Evolutionary conservation across 768 basidiomycete species (phyloP).

Genomic region (Tylopilus sp.): DNA sequence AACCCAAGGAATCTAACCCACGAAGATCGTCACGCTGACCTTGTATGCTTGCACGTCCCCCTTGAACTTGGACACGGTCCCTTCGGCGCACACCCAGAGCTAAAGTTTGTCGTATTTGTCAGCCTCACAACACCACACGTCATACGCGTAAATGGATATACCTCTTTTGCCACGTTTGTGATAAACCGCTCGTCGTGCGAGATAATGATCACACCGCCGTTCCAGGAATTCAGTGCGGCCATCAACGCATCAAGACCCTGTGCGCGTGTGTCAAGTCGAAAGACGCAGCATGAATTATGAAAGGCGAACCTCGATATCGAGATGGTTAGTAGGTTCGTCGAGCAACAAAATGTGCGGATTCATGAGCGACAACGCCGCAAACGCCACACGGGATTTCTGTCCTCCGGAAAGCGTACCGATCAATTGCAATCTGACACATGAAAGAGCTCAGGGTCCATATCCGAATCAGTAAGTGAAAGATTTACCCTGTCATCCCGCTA

Average conservation of each 20-base stretch:
- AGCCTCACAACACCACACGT: slow-evolving; percentile 1
- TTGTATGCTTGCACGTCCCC: slow-evolving; percentile 93
- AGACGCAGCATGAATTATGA: not conserved
- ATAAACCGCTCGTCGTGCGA: slow-evolving; percentile 97
- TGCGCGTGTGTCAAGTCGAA: not conserved
- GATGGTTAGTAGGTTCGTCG: slow-evolving; percentile 97
- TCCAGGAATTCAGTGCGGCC: slow-evolving; percentile 74
- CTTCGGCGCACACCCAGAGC: slow-evolving; percentile 93
- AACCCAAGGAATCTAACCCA: not conserved
- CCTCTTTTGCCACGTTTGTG: slow-evolving; percentile 83
- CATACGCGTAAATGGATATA: slow-evolving; percentile 20
- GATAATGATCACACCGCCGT: slow-evolving; percentile 89
- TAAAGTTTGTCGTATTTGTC: slow-evolving; percentile 28
- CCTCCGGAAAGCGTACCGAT: slow-evolving; percentile 94
- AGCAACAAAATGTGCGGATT: slow-evolving; percentile 89
- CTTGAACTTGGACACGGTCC: slow-evolving; percentile 75
- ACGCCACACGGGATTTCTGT: slow-evolving; percentile 94
- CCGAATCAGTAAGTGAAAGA: slow-evolving; percentile 1
- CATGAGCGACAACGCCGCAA: slow-evolving; percentile 81
- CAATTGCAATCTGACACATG: slow-evolving; percentile 58
- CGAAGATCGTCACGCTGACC: slow-evolving; percentile 38
- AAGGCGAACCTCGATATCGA: slow-evolving; percentile 80
- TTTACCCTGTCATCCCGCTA: slow-evolving; percentile 88
- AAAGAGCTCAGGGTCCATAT: not conserved
- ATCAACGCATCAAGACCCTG: slow-evolving; percentile 95